Evolutionary conservation across 202 grass and related monocot genomes (phyloP), one percentile per base, ranked within the genome.

Genomic region (Carex sylvatica): DNA sequence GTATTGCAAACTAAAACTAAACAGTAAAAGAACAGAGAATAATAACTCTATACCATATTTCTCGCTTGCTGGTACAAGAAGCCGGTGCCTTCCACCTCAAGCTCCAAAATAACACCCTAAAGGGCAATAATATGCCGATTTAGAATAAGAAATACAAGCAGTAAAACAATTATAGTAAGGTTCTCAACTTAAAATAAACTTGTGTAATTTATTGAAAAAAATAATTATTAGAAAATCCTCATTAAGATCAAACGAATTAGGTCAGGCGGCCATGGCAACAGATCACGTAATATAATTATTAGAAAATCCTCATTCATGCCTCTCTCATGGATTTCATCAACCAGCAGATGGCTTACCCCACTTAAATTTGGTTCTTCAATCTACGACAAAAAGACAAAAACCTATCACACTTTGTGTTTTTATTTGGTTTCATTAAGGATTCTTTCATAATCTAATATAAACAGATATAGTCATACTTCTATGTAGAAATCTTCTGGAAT

Each of bases 271-370:
- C 84, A 84, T 73, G 91, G 92, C 74, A 98, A 87, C 80, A 98
- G 92, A 70, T 98, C 92, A n/a, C 87, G 92, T 49, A 98, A 83
- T 74, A 98, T 95, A 82, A 98, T 98, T 75, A 98, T 95, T 82
- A 98, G 89, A 86, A 98, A 98, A 90, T 98, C 95, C 87, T 98
- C 95, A 51, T 95, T 95, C 91, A 95, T 95, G 70, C 95, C 95
- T 56, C 95, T 90, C 82, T 98, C 95, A 88, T 98, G 95, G 85
- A 98, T 98, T 88, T 98, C 95, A 9, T 98, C 95, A 83, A 95
- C 86, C 74, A 98, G 85, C 82, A 98, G 79, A 93, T 98, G 90
- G 80, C 84, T 98, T 80, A 95, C 86, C 74, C 95, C 92, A 60
- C 76, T 70, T 86, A 98, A 88, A 40, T 93, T 84, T 26, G 95